Conservation (phyloP, 768 basidiomycete species). For the Porpolomopsis calyptriformis region DNA sequence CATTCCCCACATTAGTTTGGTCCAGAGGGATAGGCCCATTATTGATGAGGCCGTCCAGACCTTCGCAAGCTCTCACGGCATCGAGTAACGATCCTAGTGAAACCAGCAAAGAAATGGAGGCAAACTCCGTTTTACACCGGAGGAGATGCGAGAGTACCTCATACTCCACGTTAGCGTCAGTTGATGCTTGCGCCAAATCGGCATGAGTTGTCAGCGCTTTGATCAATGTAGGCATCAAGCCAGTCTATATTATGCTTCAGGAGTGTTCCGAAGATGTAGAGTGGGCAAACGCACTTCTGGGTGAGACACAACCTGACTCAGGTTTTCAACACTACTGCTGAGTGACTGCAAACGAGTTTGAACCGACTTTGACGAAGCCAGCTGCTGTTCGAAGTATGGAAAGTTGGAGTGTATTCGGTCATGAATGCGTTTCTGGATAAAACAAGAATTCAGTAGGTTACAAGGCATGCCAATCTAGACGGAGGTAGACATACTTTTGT, state of each 20-base stretch:
- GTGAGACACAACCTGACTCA: constrained; percentile 43
- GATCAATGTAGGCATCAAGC: constrained; percentile 54
- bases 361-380: constrained; percentile 51
- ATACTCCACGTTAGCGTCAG: constrained; percentile 41
- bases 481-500: constrained; percentile 51
- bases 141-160: constrained; percentile 46
- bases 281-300: constrained; percentile 41
- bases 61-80: constrained; percentile 38
- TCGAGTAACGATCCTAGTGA: constrained; percentile 52
- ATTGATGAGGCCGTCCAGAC: constrained; percentile 35
- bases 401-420: constrained; percentile 60
- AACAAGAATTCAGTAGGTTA: not conserved
- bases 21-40: constrained; percentile 40
- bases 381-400: constrained; percentile 52
- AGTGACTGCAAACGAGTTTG: constrained; percentile 48
- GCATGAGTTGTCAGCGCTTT: constrained; percentile 48
- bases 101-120: constrained; percentile 34
- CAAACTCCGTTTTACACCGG: constrained; percentile 38
- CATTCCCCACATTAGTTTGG: constrained; percentile 39
- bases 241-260: constrained; percentile 37
- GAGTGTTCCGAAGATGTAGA: not conserved
- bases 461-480: constrained; percentile 4
- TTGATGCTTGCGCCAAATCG: constrained; percentile 48
- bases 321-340: constrained; percentile 38
- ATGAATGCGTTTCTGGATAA: constrained; percentile 50